Conservation (phyloP, 2,329 filamentous ascomycete genomes). For the Endothia cerciana region DNA sequence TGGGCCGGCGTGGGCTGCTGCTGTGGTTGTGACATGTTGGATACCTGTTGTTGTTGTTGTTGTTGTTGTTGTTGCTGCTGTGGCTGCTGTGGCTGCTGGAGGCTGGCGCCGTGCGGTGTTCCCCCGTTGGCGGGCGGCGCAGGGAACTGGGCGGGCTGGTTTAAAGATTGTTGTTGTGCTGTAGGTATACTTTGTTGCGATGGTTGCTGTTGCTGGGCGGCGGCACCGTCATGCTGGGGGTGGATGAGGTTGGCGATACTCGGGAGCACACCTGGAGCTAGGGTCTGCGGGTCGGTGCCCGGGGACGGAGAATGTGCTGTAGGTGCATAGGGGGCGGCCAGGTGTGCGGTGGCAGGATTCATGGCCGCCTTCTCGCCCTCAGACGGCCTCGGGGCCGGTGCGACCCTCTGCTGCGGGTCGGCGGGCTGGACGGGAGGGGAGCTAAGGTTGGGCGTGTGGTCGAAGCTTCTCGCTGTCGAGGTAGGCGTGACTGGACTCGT, state of each 20-base stretch:
- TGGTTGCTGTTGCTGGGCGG: conserved; percentile 33
- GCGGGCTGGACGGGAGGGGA: conserved; percentile 35
- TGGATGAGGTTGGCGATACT: conserved; percentile 87
- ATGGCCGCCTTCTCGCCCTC: conserved; percentile 36
- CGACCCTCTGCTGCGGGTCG: conserved; percentile 38
- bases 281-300: conserved; percentile 65
- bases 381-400: conserved; percentile 39
- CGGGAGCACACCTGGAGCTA: conserved; percentile 49
- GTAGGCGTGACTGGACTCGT: conserved; percentile 66
- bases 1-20: conserved; percentile 37
- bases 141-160: conserved; percentile 31
- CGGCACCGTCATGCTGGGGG: conserved; percentile 53
- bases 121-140: conserved; percentile 36
- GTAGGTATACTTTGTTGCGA: conserved; percentile 30
- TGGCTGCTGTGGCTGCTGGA: conserved; percentile 4
- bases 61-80: conserved; percentile 18
- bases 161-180: conserved; percentile 31
- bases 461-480: conserved; percentile 52
- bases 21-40: conserved; percentile 36
- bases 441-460: conserved; percentile 43
- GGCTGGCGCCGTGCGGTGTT: conserved; percentile 28
- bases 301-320: conserved; percentile 42
- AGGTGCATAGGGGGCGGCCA: conserved; percentile 31
- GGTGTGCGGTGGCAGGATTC: conserved; percentile 35
- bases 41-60: conserved; percentile 14